Percentiles rank a stretch among this genome's conserved stretches.
These are phyloP conservation scores for Ophiostoma sp. DNA, from an alignment of 2,329 filamentous ascomycete species.

Conservation along the genomic window DNA sequence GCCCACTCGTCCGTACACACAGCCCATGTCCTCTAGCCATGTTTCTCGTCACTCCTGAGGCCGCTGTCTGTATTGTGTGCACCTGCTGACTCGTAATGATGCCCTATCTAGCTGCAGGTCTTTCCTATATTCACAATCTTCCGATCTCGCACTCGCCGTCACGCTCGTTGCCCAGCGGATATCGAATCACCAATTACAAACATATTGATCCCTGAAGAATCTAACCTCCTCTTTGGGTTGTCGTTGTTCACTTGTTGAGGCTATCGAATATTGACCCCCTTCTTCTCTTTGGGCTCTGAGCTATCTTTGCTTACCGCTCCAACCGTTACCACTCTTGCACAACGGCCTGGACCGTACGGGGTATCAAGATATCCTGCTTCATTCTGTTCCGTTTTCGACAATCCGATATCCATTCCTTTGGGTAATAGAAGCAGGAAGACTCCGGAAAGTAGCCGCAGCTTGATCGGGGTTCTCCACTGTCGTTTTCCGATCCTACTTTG, in stretches of 20 bases:
- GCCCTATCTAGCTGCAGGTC: too few species aligned
- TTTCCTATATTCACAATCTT: too few species aligned
- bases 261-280: neutral
- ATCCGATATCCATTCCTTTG: neutral
- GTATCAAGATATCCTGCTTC: neutral
- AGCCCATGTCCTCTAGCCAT: neutral
- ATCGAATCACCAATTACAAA: neutral
- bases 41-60: neutral
- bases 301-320: neutral
- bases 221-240: neutral
- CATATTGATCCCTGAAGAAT: neutral
- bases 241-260: neutral
- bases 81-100: too few species aligned
- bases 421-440: neutral
- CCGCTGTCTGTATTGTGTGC: neutral
- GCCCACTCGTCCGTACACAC: neutral
- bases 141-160: too few species aligned
- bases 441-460: neutral
- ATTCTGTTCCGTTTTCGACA: neutral
- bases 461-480: neutral
- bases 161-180: neutral
- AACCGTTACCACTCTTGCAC: neutral
- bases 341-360: neutral
- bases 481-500: neutral
- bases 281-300: too few species aligned